A percentile compares a stretch with the other conserved stretches of the same genome.
These are phyloP conservation scores for Oryza nivara DNA, from an alignment of 176 grass and related monocot species.

Conservation along the genomic window DNA sequence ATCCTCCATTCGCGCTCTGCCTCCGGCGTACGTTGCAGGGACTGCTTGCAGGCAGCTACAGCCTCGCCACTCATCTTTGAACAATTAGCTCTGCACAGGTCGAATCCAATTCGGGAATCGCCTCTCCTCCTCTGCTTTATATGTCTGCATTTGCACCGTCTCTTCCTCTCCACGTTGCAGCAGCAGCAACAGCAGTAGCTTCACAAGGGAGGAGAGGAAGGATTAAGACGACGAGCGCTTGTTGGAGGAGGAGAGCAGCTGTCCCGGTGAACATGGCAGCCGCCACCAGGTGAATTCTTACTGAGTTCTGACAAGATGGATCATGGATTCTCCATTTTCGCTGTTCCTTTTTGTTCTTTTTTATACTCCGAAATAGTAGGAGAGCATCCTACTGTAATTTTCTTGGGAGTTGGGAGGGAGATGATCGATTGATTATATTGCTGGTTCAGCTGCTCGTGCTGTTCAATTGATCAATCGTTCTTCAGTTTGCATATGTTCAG, in stretches of 20 bases:
- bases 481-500: not conserved
- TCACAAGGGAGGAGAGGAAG: not conserved
- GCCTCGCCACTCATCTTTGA: not conserved
- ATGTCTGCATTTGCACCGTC: constrained; percentile 17
- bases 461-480: not conserved
- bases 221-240: not conserved
- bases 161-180: not conserved
- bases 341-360: no score
- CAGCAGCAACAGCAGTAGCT: not conserved
- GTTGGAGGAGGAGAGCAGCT: not conserved
- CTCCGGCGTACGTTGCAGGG: not conserved
- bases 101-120: constrained; percentile 31
- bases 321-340: no score
- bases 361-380: no score
- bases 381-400: no score
- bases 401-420: no score
- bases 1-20: not conserved
- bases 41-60: not conserved
- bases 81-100: not conserved
- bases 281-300: not conserved
- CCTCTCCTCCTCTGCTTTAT: not conserved
- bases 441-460: not conserved
- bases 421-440: not conserved
- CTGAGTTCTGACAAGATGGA: not conserved
- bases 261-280: constrained; percentile 25